Base-by-base conservation (phyloP, 345 rosid genomes). In the Citropsis articulata region DNA sequence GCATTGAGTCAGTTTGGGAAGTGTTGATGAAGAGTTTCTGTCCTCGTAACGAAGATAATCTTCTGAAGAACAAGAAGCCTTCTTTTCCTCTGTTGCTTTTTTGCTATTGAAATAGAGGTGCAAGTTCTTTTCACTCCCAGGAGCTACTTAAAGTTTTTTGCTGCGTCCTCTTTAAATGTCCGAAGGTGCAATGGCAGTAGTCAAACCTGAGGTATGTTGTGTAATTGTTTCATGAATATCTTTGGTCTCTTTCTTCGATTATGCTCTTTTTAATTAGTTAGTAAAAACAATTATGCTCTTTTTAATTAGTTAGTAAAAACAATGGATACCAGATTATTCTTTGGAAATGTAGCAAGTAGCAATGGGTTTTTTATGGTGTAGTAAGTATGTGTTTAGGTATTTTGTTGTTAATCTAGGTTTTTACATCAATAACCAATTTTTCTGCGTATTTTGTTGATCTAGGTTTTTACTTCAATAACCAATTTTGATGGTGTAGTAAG, bases 191-290 rank as follows among this genome's bases (percentile, higher is more conserved):
- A 81, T 87, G 85, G 92, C 90, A 31, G 88, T 87, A 4, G 83
- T 83, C 36, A 87, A 90, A 85, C 88, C 94, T 4, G 86, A 90
- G 94, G 94, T 90, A 73, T 64, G 85, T 74, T 38, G 19, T 28
- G 21, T 72, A 12, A 8, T 66, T 55, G 28, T 30, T 72, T 69
- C 6, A 24, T 40, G 18, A 35, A 21, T 21, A 65, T 8, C 14
- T 22, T 74, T 69, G 48, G 25, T 73, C 76, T 16, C 38, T 31
- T 27, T 72, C 42, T 13, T 19, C 61, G 25, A 56, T 27, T 28
- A 16, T 19, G 35, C 57, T 67, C 42, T 57, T 78, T 72, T 50
- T 62, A 33, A 35, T 24, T 55, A 8, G 42, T 3, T 74, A 14
- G 27, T 18, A 36, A 33, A n/a, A 72, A 72, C 14, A 35, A 21